Conservation (phyloP, 108 stramenopile species). For the Schizochytrium sp. region DNA sequence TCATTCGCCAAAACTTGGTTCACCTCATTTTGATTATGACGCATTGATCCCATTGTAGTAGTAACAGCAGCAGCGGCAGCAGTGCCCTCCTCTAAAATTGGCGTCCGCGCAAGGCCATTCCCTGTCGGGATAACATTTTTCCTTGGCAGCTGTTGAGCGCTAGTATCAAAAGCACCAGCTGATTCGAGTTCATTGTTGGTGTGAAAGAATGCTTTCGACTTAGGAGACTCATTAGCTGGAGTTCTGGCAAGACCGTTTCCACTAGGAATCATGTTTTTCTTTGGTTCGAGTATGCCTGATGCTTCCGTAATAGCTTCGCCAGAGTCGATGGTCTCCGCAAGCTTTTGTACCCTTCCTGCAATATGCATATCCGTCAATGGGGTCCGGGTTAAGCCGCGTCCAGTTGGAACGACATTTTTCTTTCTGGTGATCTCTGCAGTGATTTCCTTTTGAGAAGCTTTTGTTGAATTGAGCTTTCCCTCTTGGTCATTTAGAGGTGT, state of each 20-base stretch:
- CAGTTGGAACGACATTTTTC: neutral
- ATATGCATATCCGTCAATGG: neutral
- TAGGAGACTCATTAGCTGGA: neutral
- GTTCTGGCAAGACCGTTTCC: neutral
- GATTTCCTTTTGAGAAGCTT: too few relatives aligned
- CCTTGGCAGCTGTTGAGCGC: neutral
- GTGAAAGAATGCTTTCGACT: neutral
- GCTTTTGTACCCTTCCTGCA: neutral
- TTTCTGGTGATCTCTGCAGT: neutral
- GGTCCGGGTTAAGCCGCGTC: neutral
- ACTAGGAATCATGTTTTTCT: neutral
- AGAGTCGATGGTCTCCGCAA: neutral
- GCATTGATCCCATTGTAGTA: neutral
- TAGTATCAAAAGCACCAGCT: neutral
- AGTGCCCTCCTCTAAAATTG: neutral
- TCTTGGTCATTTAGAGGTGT: too few relatives aligned
- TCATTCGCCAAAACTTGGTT: too few relatives aligned
- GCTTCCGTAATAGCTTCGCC: neutral
- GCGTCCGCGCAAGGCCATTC: neutral
- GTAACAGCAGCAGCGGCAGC: neutral
- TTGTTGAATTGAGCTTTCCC: too few relatives aligned
- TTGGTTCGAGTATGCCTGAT: neutral
- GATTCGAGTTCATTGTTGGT: neutral
- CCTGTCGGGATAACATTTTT: slow-evolving; percentile 40
- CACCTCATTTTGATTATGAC: too few relatives aligned